Evolutionary conservation across 306 rosid genomes (phyloP).

Genomic region (Abrus precatorius): DNA sequence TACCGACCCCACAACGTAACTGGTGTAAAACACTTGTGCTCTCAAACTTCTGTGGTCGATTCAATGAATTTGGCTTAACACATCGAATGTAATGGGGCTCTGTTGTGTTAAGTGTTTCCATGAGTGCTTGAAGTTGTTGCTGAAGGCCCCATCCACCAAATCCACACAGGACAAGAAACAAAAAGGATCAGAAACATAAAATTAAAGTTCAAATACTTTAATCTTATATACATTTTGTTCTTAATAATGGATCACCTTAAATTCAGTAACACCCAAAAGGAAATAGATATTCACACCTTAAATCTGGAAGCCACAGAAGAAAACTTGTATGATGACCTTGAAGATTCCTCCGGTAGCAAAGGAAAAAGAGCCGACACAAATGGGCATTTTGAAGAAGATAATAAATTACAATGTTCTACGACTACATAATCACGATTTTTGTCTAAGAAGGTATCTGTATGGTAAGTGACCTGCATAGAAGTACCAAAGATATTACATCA

Average conservation of each 20-base stretch:
- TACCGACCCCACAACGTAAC: conserved; percentile 90
- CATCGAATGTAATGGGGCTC: conserved; percentile 93
- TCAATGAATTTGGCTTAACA: conserved; percentile 87
- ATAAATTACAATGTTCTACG: conserved; percentile 83
- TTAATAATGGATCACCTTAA: conserved; percentile 16
- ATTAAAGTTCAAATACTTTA: conserved; percentile 38
- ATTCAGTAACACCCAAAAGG: conserved; percentile 7
- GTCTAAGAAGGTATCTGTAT: conserved; percentile 80
- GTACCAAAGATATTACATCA: neutral
- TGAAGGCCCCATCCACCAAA: conserved; percentile 45
- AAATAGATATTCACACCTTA: conserved; percentile 64
- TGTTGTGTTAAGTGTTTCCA: conserved; percentile 84
- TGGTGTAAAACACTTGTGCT: conserved; percentile 83
- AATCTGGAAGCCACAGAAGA: conserved; percentile 91
- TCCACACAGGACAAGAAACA: neutral
- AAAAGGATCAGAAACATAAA: conserved; percentile 35
- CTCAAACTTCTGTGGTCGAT: conserved; percentile 85
- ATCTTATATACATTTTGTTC: neutral
- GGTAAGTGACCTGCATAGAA: conserved; percentile 79
- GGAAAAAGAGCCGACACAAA: conserved; percentile 77
- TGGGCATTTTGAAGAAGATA: conserved; percentile 80
- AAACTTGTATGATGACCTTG: conserved; percentile 87
- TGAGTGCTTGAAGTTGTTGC: conserved; percentile 94
- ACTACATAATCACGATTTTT: conserved; percentile 95
- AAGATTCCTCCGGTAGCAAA: conserved; percentile 73